Conservation (phyloP, 768 basidiomycete species). For the Suillus occidentalis region DNA sequence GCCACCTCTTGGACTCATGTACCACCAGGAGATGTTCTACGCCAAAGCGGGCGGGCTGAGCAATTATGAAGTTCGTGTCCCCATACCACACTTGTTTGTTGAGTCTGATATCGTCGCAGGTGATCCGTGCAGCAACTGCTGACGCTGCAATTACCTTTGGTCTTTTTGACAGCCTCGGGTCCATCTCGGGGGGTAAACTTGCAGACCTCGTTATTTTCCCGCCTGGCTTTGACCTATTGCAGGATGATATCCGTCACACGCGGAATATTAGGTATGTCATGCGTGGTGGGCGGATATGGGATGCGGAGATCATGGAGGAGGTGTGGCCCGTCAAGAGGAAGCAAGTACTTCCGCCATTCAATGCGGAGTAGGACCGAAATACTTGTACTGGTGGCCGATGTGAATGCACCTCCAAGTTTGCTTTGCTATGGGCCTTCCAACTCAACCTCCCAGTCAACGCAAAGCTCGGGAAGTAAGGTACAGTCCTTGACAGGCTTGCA, state of each 20-base stretch:
- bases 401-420: no score
- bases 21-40: constrained; percentile 74
- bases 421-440: not conserved
- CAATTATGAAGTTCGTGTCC: constrained; percentile 59
- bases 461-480: not conserved
- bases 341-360: constrained; percentile 57
- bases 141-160: constrained; percentile 67
- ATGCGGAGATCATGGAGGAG: constrained; percentile 65
- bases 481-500: not conserved
- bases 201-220: constrained; percentile 73
- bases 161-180: constrained; percentile 59
- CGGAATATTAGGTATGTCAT: constrained; percentile 55
- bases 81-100: not conserved
- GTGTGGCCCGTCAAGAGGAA: constrained; percentile 66
- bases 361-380: constrained; percentile 37
- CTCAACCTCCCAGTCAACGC: not conserved
- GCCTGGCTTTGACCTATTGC: constrained; percentile 55
- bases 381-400: not conserved
- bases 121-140: constrained; percentile 67
- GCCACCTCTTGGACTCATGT: constrained; percentile 70
- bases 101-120: constrained; percentile 35
- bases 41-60: constrained; percentile 60
- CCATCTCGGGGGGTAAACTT: constrained; percentile 62
- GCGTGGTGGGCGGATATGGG: constrained; percentile 71
- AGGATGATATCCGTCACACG: constrained; percentile 50